Evolutionary conservation across 108 stramenopile genomes (phyloP), one percentile per base, ranked within the genome.

Genomic region (Mediolabrus comicus): DNA sequence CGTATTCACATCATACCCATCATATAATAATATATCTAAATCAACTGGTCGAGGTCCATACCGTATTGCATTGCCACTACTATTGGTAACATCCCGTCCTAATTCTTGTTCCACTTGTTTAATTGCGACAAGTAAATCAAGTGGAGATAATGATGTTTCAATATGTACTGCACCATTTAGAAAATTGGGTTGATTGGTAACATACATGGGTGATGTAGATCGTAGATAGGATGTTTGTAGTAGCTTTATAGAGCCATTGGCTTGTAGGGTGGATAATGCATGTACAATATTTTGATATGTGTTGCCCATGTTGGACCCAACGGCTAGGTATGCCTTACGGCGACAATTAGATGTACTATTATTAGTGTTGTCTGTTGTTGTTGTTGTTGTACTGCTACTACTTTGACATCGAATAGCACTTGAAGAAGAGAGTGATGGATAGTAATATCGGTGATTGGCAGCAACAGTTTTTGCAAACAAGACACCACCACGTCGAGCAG

Each of bases 41-140:
- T 97, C 97, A 16, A 97, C 62, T 3, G 87, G 87, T n/a, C 97
- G 81, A 26, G 97, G 97, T 30, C 95, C 95, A 74, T 88, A 86
- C 12, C 87, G 65, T 31, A 79, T 60, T 9, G 67, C 69, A 10
- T 51, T 46, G 9, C 28, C 38, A 56, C 62, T 64, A n/a, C 26
- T 17, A 33, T n/a, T 3, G 16, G 5, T 49, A 14, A 92, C 66
- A 74, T 90, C 67, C 22, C 93, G 72, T 24, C 91, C 92, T 53
- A 95, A 27, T 14, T 82, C 46, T n/a, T 52, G 25, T 57, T 95
- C 95, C 2, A 95, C 68, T 10, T 43, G 13, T 67, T 96, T 96
- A 26, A 92, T 25, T 27, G 62, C 60, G 2, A 56, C 26, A 22
- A 96, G 66, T 52, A 96, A 63, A 16, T 85, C 69, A 3, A 54